Base-by-base conservation (phyloP, 2,329 filamentous ascomycete genomes). In the Cladosporium austrohemisphaericum region DNA sequence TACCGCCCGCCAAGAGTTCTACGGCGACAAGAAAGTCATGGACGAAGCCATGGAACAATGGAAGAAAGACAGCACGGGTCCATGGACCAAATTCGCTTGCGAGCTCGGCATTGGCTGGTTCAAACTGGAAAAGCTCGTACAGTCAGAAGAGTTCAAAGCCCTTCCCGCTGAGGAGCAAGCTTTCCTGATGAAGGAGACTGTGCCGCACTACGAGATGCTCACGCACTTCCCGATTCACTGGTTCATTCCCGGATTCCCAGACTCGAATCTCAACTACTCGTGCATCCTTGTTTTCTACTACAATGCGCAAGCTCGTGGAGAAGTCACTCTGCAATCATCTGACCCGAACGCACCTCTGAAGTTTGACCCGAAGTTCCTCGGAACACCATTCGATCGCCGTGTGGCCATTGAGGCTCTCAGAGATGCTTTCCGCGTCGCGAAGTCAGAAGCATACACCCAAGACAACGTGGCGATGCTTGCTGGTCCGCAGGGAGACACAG, bases 121-220 rank as follows among this genome's bases (percentile, higher is more conserved):
- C 55, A 73, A 74, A 67, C 40, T 47, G 8, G 32, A 52, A 20
- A 43, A 52, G 9, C 35, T 55, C 13, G 36, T 32, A 51, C 65
- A 5, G 64, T 71, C 68, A 0, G 55, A 68, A 0, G 76, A 84
- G 56, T 82, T 80, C 59, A 62, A 73, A 32, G 71, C 63, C 1
- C 67, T 85, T 0, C 72, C 77, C 0, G 47, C 54, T 0, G 49
- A 66, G 0, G 66, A 72, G 8, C 71, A 76, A 55, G 60, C 65
- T 0, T 75, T 71, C 52, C 60, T 84, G 1, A 61, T 59, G 35
- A 68, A 68, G 16, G 67, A 72, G 11, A 79, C 76, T 0, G 70
- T 84, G 2, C 81, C 82, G 0, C 72, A 77, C 40, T 82, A 73
- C 54, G 81, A 85, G 55, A 60, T 83, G 13, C 49, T 75, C 7